Evolutionary conservation across 148 eudicot genomes (phyloP), one percentile per base, ranked within the genome.

Genomic region (Rhododendron mucronatum): DNA sequence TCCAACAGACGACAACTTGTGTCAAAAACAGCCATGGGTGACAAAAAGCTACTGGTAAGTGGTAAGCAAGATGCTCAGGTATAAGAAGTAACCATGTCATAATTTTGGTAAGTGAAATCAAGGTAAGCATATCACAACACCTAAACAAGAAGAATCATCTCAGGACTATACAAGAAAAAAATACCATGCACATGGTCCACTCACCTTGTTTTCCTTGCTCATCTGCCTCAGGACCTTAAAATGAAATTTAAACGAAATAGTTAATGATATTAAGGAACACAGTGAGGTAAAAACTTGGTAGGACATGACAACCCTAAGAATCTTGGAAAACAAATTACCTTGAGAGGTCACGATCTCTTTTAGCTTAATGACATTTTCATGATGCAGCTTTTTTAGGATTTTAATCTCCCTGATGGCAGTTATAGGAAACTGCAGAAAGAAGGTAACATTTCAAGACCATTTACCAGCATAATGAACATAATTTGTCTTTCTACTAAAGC

Each of bases 311-410:
- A 28, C 84, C 10, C 18, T 79, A 44, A 69, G 21, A 69, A 51
- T 41, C 28, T 47, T n/a, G 14, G 28, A 28, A 53, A 77, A 73
- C 30, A 80, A 51, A 53, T 48, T 90, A 92, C 93, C 93, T 89
- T 90, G 91, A 84, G 93, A 92, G 84, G 91, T 88, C 86, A 92
- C 91, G 47, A 92, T 89, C 86, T 92, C 93, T 84, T 92, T 92
- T 71, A 92, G 84, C 85, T 88, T 89, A 20, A 92, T 87, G 26
- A 92, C 67, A 75, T 92, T 92, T 81, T 92, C 91, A 84, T 92
- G 93, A 63, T 87, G 88, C 88, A 92, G 83, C 88, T 87, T 90
- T 18, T 88, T 87, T 65, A 90, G 80, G 76, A 88, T 84, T 85
- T 92, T 92, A 84, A 92, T 90, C 87, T 92, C 92, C 83, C 93